phyloP scores from a whole-genome alignment of 2,329 filamentous ascomycete species.

The Verticillium longisporum region DNA sequence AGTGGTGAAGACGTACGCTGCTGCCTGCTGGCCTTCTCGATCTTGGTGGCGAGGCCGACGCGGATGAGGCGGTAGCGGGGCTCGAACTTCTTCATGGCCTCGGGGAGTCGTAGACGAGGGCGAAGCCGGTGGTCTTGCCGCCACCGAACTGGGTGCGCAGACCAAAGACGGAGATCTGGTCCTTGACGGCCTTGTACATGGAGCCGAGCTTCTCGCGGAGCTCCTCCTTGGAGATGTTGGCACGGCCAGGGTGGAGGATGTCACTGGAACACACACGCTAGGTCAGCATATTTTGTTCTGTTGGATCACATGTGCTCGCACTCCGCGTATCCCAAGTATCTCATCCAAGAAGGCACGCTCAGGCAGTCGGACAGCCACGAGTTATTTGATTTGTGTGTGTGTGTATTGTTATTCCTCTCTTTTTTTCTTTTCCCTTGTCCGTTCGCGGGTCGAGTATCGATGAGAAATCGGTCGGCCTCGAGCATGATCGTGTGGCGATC shows the following conservation, averaged over 20 bases:
- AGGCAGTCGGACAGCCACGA: neutral
- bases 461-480: too few species aligned
- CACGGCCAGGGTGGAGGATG: constrained; percentile 96
- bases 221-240: constrained; percentile 99
- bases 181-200: constrained; percentile 98
- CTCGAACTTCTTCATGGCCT: constrained; percentile 99
- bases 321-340: neutral
- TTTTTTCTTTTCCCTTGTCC: neutral
- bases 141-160: constrained; percentile 99
- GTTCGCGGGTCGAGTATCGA: too few species aligned
- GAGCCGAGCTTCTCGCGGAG: constrained; percentile 90
- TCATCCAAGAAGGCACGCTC: neutral
- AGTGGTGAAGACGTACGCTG: constrained; percentile 70
- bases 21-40: constrained; percentile 96
- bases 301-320: neutral
- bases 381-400: neutral
- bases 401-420: neutral
- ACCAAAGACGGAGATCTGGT: constrained; percentile 96
- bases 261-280: constrained; percentile 55
- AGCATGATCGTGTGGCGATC: neutral
- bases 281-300: constrained; percentile 5
- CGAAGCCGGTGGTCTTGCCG: constrained; percentile 99
- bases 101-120: constrained; percentile 97
- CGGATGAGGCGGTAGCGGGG: constrained; percentile 94
- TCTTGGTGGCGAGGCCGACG: constrained; percentile 86